Evolutionary conservation across 2,329 filamentous ascomycete species (phyloP).

Genomic region (Pseudogymnoascus sp.): DNA sequence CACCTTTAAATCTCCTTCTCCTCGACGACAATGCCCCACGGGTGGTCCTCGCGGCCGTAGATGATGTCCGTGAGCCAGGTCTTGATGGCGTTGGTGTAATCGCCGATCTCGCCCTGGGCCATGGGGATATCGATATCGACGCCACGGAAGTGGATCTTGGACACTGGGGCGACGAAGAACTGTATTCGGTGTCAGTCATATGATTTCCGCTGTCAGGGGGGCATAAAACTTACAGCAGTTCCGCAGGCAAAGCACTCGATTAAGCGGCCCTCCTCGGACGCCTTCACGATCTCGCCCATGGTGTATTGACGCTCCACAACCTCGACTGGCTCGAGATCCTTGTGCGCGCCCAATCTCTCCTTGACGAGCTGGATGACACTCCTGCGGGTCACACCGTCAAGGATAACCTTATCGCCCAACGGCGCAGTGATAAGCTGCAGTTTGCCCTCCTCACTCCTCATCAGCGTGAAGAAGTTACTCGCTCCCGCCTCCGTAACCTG

Average conservation of each 20-base stretch:
- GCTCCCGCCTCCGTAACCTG: slow-evolving; percentile 87
- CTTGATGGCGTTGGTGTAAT: slow-evolving; percentile 57
- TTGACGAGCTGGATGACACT: slow-evolving; percentile 68
- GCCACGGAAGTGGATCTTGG: slow-evolving; percentile 59
- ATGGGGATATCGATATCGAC: slow-evolving; percentile 56
- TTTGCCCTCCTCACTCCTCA: slow-evolving; percentile 57
- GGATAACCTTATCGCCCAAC: slow-evolving; percentile 72
- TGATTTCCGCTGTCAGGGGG: neutral
- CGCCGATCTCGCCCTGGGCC: slow-evolving; percentile 44
- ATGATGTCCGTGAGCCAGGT: slow-evolving; percentile 63
- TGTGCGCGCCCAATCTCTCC: slow-evolving; percentile 45
- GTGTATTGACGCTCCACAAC: slow-evolving; percentile 77
- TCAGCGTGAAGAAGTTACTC: slow-evolving; percentile 85
- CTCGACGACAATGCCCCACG: slow-evolving; percentile 61
- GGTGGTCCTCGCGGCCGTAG: slow-evolving; percentile 61
- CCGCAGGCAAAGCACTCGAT: slow-evolving; percentile 82
- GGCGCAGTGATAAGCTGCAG: slow-evolving; percentile 75
- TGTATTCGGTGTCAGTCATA: slow-evolving; percentile 27
- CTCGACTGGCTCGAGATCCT: slow-evolving; percentile 45
- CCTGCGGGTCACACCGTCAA: slow-evolving; percentile 80
- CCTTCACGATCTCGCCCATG: slow-evolving; percentile 68
- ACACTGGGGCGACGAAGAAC: slow-evolving; percentile 65
- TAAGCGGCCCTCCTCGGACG: slow-evolving; percentile 65
- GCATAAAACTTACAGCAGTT: slow-evolving; percentile 59
- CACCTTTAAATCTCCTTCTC: slow-evolving; percentile 38